Evolutionary conservation across 2,329 filamentous ascomycete genomes (phyloP), one percentile per base, ranked within the genome.

Genomic region (Monosporascus sp.): DNA sequence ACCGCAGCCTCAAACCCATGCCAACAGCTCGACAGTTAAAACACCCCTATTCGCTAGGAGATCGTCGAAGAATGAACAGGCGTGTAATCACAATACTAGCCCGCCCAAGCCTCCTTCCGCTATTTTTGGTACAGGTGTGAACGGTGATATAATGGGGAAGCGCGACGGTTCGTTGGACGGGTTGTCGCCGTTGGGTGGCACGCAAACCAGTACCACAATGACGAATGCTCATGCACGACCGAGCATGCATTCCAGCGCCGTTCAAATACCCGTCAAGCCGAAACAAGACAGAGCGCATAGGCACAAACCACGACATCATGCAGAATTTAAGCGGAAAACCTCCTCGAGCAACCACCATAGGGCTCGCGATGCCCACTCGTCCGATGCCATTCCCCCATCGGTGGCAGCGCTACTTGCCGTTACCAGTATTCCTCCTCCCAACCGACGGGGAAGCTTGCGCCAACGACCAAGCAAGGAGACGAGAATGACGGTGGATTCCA

Each of bases 341-440:
- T 68, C 64, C 22, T 58, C 65, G 9, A 60, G 52, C 43, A 51
- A 60, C 20, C 68, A 65, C 38, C 68, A 65, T 38, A 68, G 68
- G 41, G 66, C 68, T 8, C 71, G 68, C 54, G 74, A 78, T 51
- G 67, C 72, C 2, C 77, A 79, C 63, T 77, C 77, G 1, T 75
- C 80, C 6, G 79, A 83, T 53, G 71, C 75, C 17, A 73, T 86
- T 22, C 78, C 83, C 5, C 76, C 82, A 0, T 84, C 82, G 0
- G 76, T 86, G 28, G 81, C 81, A 6, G 81, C 81, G 14, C 71
- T 87, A 28, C 72, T 87, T 37, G 84, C 84, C 35, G 73, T 84
- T 51, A 87, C 84, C 31, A 78, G 76, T 56, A 87, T 87, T 49
- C 84, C 81, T 59, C 68, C 77, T 49, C 68, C 75, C 59, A 75